Evolutionary conservation across 2,329 filamentous ascomycete species (phyloP).

Genomic region (Chaetoscypha palmicola): DNA sequence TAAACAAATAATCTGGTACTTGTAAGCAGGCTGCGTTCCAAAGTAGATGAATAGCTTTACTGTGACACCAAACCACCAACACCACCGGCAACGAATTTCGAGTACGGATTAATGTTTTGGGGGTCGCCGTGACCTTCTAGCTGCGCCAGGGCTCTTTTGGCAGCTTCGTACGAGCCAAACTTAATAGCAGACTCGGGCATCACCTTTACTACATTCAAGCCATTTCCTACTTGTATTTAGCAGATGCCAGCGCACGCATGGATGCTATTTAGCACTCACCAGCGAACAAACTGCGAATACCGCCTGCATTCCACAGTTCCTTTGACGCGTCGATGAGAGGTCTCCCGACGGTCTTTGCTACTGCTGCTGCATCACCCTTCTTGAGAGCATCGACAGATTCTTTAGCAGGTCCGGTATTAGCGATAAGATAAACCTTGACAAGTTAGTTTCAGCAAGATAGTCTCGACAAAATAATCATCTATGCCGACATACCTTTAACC

Average conservation of each 20-base stretch:
- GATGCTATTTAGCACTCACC: slow-evolving; percentile 53
- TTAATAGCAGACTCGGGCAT: slow-evolving; percentile 99
- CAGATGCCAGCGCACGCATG: slow-evolving; percentile 10
- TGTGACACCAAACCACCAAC: slow-evolving; percentile 92
- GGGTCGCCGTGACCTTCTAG: slow-evolving; percentile 85
- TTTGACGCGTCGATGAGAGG: slow-evolving; percentile 67
- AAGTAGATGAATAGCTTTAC: slow-evolving; percentile 38
- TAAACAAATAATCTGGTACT: slow-evolving; percentile 74
- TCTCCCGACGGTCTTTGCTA: slow-evolving; percentile 56
- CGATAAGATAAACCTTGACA: slow-evolving; percentile 74
- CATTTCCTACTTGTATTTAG: slow-evolving; percentile 60
- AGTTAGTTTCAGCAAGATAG: background rate
- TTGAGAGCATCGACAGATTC: slow-evolving; percentile 60
- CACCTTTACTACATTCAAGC: slow-evolving; percentile 92
- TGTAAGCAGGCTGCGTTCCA: slow-evolving; percentile 7
- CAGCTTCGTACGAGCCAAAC: slow-evolving; percentile 94
- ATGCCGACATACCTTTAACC: slow-evolving; percentile 56
- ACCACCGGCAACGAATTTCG: slow-evolving; percentile 86
- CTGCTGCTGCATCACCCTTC: slow-evolving; percentile 58
- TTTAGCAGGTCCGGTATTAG: slow-evolving; percentile 64
- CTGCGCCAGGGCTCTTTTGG: slow-evolving; percentile 78
- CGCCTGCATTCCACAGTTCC: slow-evolving; percentile 79
- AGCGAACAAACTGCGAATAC: slow-evolving; percentile 83
- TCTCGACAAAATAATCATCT: background rate
- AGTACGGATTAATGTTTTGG: slow-evolving; percentile 69